Evolutionary conservation across 208 protist species (phyloP).

Genomic region (Crithidia thermophila): DNA sequence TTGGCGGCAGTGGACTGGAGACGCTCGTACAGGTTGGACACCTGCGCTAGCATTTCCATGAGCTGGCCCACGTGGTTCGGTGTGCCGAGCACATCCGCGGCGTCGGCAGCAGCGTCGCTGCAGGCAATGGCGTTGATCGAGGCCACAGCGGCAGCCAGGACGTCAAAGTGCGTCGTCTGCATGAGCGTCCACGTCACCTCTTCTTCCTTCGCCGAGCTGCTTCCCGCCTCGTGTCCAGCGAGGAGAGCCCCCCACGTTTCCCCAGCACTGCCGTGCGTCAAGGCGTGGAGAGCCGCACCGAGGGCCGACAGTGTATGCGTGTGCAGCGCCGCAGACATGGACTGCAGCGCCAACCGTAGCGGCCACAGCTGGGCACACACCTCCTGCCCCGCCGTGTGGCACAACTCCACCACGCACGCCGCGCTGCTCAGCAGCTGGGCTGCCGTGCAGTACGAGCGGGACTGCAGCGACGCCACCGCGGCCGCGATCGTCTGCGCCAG

Average conservation of each 20-base stretch:
- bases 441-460: slow-evolving; percentile 47
- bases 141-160: slow-evolving; percentile 15
- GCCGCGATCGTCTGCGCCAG: slow-evolving; percentile 34
- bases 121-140: slow-evolving; percentile 23
- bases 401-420: slow-evolving; percentile 64
- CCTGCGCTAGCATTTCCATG: slow-evolving; percentile 11
- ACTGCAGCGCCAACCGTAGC: slow-evolving; percentile 25
- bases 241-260: not conserved
- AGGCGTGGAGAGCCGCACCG: slow-evolving; percentile 2
- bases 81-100: slow-evolving; percentile 11
- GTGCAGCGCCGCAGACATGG: slow-evolving; percentile 24
- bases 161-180: slow-evolving; percentile 22
- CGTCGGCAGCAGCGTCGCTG: not conserved
- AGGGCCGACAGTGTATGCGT: slow-evolving; percentile 17
- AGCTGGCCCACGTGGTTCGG: slow-evolving; percentile 19
- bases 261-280: not conserved
- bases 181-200: slow-evolving; percentile 13
- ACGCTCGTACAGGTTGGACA: not conserved
- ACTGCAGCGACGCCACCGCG: slow-evolving; percentile 45
- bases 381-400: slow-evolving; percentile 51
- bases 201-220: not conserved
- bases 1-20: not conserved
- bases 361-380: slow-evolving; percentile 30
- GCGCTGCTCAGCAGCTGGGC: slow-evolving; percentile 40
- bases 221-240: not conserved